phyloP scores from a whole-genome alignment of 2,329 filamentous ascomycete genomes.

The Penicillium sclerotiorum region DNA sequence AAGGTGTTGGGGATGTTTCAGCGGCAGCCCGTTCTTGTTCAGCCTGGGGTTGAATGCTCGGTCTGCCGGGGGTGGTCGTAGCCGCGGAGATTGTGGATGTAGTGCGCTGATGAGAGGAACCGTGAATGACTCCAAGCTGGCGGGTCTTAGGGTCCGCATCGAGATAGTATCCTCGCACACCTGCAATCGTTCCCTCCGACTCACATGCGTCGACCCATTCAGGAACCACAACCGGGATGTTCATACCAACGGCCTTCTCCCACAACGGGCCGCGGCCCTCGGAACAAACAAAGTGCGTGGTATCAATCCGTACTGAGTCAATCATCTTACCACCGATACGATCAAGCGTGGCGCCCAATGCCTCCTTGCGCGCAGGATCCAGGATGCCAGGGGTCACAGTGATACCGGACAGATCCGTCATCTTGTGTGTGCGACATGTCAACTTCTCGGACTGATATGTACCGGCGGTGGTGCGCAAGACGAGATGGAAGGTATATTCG shows the following conservation, averaged over 20 bases:
- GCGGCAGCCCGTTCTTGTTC: constrained; percentile 26
- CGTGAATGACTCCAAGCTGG: constrained; percentile 47
- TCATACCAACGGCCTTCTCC: constrained; percentile 97
- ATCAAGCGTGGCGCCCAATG: constrained; percentile 73
- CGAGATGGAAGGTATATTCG: constrained; percentile 91
- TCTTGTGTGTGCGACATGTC: constrained; percentile 89
- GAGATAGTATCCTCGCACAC: constrained; percentile 93
- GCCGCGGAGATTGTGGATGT: constrained; percentile 31
- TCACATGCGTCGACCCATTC: constrained; percentile 99
- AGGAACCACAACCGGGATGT: constrained; percentile 93
- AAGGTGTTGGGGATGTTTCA: constrained; percentile 37
- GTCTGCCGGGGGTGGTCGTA: constrained; percentile 27
- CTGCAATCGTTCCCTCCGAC: constrained; percentile 85
- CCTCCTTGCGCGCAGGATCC: constrained; percentile 71
- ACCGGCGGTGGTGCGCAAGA: constrained; percentile 86
- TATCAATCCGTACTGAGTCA: constrained; percentile 90
- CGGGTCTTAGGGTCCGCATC: constrained; percentile 74
- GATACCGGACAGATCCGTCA: constrained; percentile 95
- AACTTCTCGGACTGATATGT: constrained; percentile 83
- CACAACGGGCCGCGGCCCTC: constrained; percentile 86
- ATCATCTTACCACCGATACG: constrained; percentile 91
- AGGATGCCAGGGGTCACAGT: constrained; percentile 91
- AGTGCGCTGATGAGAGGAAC: constrained; percentile 37
- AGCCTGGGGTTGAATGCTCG: constrained; percentile 27
- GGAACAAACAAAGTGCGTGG: constrained; percentile 96